These are phyloP conservation scores for Myriosclerotinia duriaeana DNA, from an alignment of 2,329 filamentous ascomycete genomes.

Conservation along the genomic window DNA sequence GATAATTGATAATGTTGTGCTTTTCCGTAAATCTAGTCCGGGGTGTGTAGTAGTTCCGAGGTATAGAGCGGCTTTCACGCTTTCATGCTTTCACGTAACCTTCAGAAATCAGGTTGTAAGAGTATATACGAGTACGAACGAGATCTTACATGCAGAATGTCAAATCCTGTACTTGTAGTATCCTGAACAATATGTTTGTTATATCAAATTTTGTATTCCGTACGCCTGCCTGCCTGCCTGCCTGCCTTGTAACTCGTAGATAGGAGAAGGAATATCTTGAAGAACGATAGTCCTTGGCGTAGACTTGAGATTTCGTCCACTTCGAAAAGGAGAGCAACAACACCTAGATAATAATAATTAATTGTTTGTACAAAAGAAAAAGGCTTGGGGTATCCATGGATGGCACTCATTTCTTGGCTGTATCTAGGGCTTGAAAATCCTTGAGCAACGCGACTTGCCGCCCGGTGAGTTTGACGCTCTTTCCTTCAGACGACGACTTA, in stretches of 20 bases:
- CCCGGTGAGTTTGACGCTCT: not conserved
- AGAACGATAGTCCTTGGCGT: no score
- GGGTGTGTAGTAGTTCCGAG: not conserved
- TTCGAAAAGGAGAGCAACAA: no score
- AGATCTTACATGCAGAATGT: constrained; percentile 15
- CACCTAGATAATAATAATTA: no score
- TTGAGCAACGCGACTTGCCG: not conserved
- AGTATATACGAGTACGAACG: constrained; percentile 12
- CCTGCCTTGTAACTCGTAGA: no score
- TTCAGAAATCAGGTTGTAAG: not conserved
- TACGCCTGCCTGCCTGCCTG: no score
- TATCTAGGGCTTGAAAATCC: not conserved
- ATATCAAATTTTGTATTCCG: no score
- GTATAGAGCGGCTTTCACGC: no score
- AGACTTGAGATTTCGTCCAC: no score
- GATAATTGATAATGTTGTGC: not conserved
- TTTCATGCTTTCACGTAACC: not conserved
- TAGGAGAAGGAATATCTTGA: no score
- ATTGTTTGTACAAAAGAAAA: no score
- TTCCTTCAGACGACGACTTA: not conserved
- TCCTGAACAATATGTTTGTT: no score
- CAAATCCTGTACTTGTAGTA: not conserved
- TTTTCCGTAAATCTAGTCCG: not conserved
- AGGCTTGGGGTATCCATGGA: no score
- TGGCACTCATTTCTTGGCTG: not conserved